Percentiles rank a stretch among this genome's conserved stretches.
Conservation (phyloP, 768 basidiomycete species). For the Leccinum disarticulatum region DNA sequence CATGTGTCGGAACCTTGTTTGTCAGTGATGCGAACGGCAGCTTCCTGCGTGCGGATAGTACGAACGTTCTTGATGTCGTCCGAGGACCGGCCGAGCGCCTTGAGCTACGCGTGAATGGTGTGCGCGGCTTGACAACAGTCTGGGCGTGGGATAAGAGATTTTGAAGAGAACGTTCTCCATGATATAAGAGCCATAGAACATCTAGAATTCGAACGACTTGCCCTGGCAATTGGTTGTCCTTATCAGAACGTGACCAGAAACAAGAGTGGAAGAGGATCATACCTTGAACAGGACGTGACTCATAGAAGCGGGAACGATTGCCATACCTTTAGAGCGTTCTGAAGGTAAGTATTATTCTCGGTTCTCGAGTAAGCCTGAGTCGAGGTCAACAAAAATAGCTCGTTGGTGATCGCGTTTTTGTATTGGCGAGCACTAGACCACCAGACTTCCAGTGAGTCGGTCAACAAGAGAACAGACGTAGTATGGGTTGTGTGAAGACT, state of each 20-base stretch:
- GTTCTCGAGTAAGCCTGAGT: slow-evolving; percentile 45
- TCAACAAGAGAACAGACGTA: not conserved
- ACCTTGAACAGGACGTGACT: slow-evolving; percentile 94
- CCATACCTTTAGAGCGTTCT: slow-evolving; percentile 46
- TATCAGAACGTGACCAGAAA: not conserved
- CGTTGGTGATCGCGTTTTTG: slow-evolving; percentile 64
- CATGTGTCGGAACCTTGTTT: slow-evolving; percentile 59
- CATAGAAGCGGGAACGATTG: slow-evolving; percentile 66
- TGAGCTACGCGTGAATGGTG: slow-evolving; percentile 73
- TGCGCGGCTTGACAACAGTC: slow-evolving; percentile 90
- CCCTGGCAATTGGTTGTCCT: slow-evolving; percentile 46
- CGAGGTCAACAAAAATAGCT: slow-evolving; percentile 52
- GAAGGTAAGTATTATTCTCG: slow-evolving; percentile 39
- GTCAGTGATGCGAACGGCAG: slow-evolving; percentile 90
- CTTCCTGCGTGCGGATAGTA: slow-evolving; percentile 93
- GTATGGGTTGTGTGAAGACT: not conserved
- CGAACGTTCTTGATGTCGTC: slow-evolving; percentile 91
- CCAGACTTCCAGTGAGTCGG: slow-evolving; percentile 41
- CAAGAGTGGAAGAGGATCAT: not conserved
- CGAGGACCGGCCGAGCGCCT: slow-evolving; percentile 75
- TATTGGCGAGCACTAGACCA: slow-evolving; percentile 55
- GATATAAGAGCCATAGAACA: slow-evolving; percentile 82
- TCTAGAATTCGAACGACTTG: slow-evolving; percentile 89
- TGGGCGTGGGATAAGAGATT: slow-evolving; percentile 95
- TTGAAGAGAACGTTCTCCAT: slow-evolving; percentile 96